Conservation (phyloP, 495 filamentous ascomycete genomes). For the Hypoxylon rickii region DNA sequence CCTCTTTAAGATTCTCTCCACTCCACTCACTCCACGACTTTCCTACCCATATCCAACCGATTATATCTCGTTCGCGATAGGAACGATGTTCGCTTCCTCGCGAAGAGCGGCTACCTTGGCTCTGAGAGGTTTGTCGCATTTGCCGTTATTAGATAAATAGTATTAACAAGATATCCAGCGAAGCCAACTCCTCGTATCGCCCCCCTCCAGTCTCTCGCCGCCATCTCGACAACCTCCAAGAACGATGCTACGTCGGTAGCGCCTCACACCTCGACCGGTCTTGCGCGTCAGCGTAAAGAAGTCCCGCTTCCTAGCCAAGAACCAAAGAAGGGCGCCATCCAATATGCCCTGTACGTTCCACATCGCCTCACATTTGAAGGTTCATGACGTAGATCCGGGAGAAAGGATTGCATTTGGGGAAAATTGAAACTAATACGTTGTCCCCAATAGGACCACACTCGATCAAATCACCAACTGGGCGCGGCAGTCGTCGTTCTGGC, state of each 20-base stretch:
- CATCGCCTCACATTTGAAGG: neutral
- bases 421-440: conserved; percentile 11
- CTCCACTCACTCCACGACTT: conserved; percentile 26
- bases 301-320: conserved; percentile 90
- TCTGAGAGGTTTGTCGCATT: conserved; percentile 65
- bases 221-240: conserved; percentile 64
- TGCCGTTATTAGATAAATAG: too few species aligned
- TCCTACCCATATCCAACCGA: conserved; percentile 1
- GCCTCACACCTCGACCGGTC: conserved; percentile 45
- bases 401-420: neutral
- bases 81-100: conserved; percentile 65
- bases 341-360: conserved; percentile 88
- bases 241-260: conserved; percentile 58
- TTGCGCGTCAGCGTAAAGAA: conserved; percentile 60
- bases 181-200: conserved; percentile 64
- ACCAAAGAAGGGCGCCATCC: conserved; percentile 89
- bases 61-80: conserved; percentile 3
- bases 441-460: conserved; percentile 72
- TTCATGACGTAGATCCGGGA: neutral
- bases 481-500: conserved; percentile 91
- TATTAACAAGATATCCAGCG: too few species aligned
- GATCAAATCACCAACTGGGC: conserved; percentile 95
- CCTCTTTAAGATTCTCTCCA: conserved; percentile 29
- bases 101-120: conserved; percentile 69
- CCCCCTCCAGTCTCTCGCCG: conserved; percentile 61